Conservation (phyloP, 2,329 filamentous ascomycete species). For the Myriosclerotinia duriaeana region DNA sequence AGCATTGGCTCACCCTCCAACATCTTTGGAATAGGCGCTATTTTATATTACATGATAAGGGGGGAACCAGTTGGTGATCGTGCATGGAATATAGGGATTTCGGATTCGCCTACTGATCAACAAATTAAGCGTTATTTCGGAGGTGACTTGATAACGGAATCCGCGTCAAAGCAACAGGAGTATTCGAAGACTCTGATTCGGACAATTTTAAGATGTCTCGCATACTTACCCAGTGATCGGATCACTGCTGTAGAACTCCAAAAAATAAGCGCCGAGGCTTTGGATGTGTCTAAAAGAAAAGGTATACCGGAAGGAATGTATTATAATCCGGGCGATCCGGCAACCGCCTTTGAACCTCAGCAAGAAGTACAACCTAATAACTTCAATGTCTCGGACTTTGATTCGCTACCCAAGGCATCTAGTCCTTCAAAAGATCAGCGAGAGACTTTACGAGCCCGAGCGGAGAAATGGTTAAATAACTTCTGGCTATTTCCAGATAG, state of each 20-base stretch:
- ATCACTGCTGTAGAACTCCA: background rate
- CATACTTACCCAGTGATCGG: background rate
- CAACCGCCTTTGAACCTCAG: no score
- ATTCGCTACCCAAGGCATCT: no score
- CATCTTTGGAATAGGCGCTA: conserved; percentile 9
- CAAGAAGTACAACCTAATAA: no score
- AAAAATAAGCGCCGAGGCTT: no score
- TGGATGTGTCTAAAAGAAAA: no score
- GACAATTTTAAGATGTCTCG: background rate
- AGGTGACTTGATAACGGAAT: background rate
- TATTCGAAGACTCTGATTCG: background rate
- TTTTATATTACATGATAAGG: background rate
- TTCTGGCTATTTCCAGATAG: conserved; percentile 3
- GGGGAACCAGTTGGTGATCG: background rate
- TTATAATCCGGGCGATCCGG: no score
- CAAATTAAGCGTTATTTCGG: background rate
- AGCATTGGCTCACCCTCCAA: background rate
- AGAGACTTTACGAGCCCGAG: background rate
- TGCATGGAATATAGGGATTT: background rate
- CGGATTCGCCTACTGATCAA: no score
- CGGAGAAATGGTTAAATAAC: background rate
- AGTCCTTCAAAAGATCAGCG: no score
- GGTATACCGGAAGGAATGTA: no score
- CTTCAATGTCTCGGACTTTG: no score
- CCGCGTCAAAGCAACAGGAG: background rate